phyloP scores from a whole-genome alignment of 208 protist genomes.

The Trypanosoma mega region DNA sequence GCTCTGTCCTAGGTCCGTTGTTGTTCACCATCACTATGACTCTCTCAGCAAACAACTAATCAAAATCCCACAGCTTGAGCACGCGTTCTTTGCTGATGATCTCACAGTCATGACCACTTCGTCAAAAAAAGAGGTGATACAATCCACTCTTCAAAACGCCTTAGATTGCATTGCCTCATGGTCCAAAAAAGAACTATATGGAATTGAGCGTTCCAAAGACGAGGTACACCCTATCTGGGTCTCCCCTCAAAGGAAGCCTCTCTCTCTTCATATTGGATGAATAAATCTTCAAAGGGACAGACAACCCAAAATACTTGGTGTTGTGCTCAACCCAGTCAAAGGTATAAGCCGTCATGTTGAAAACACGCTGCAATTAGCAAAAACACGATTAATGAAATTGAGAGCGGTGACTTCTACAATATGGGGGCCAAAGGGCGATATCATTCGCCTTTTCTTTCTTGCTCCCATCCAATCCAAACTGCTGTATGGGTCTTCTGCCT shows the following conservation, averaged over 20 bases:
- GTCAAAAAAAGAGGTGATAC: neutral
- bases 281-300: neutral
- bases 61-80: no score
- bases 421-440: neutral
- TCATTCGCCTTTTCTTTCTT: neutral
- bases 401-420: neutral
- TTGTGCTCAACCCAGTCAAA: neutral
- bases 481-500: neutral
- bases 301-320: neutral
- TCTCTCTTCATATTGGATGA: neutral
- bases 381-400: neutral
- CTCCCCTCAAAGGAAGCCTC: neutral
- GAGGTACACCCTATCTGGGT: neutral
- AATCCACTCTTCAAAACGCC: neutral
- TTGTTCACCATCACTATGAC: no score
- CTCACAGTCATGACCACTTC: neutral
- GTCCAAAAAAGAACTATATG: neutral
- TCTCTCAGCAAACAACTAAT: no score
- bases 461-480: neutral
- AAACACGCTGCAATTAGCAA: neutral
- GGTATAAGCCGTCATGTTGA: neutral
- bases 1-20: no score
- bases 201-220: neutral
- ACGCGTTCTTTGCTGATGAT: no score
- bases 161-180: neutral